Percentiles rank a stretch among this genome's conserved stretches.
phyloP scores from a whole-genome alignment of 805 yeast species.

The Zygoascus bituminiphila region DNA sequence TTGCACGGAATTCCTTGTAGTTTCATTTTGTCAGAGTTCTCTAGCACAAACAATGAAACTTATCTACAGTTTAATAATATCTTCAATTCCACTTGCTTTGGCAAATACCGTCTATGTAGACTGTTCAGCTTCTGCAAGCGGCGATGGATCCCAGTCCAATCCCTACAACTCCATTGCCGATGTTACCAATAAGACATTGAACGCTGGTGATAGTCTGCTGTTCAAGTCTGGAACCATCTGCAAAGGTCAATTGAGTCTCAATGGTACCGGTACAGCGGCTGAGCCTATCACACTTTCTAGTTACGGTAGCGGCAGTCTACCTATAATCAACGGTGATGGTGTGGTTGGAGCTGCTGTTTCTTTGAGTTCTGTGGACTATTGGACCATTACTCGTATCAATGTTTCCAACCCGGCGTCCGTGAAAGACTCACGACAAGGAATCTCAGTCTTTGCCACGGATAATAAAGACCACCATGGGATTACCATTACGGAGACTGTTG shows the following conservation, averaged over 20 bases:
- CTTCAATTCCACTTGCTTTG: not conserved
- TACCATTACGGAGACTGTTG: not conserved
- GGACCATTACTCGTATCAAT: not conserved
- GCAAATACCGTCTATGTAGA: slow-evolving; percentile 1
- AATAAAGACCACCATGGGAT: not conserved
- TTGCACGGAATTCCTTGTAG: no score
- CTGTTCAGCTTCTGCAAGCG: not conserved
- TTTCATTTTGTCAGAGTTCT: no score
- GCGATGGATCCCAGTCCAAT: not conserved
- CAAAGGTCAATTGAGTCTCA: not conserved
- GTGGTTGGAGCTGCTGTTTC: not conserved
- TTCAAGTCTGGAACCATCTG: slow-evolving; percentile 2
- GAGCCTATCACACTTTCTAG: not conserved
- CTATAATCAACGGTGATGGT: slow-evolving; percentile 2
- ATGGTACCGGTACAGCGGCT: not conserved
- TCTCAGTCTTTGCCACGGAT: not conserved
- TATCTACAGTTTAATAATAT: not conserved
- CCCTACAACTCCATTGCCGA: slow-evolving; percentile 3
- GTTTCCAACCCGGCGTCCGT: slow-evolving; percentile 3
- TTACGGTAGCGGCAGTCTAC: slow-evolving; percentile 3
- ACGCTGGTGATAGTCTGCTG: slow-evolving; percentile 1
- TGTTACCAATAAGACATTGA: not conserved
- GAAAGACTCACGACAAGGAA: not conserved
- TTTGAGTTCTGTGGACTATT: not conserved
- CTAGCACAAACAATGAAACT: not conserved